Evolutionary conservation across 2,329 filamentous ascomycete genomes (phyloP).

Genomic region (Colletotrichum trifolii): DNA sequence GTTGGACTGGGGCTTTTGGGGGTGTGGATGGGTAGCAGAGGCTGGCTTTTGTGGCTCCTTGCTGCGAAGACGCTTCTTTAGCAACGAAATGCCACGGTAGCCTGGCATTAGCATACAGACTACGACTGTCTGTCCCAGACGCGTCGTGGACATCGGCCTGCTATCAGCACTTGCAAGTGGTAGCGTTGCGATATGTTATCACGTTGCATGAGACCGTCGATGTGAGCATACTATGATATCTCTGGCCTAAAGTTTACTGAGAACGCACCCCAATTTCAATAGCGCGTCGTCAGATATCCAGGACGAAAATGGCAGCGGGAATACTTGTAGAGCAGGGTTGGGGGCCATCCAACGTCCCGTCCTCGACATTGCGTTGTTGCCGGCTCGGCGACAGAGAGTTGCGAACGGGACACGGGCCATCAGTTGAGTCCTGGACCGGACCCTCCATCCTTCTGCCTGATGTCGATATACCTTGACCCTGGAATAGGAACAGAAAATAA

Average conservation of each 20-base stretch:
- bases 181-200: conserved; percentile 29
- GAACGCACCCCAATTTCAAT: neutral
- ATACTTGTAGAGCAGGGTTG: conserved; percentile 15
- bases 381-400: conserved; percentile 11
- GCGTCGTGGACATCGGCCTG: conserved; percentile 28
- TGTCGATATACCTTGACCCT: conserved; percentile 7
- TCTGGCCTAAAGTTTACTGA: neutral
- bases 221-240: neutral
- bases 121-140: neutral
- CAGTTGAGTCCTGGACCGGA: conserved; percentile 10
- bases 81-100: conserved; percentile 17
- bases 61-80: conserved; percentile 37
- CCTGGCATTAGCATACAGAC: conserved; percentile 14
- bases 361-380: conserved; percentile 20
- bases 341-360: conserved; percentile 17
- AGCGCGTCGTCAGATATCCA: neutral
- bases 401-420: conserved; percentile 31
- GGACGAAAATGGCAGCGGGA: neutral
- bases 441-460: conserved; percentile 23
- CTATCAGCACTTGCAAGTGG: conserved; percentile 35
- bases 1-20: conserved; percentile 17
- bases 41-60: conserved; percentile 34
- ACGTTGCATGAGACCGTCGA: conserved; percentile 11
- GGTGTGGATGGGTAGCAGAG: conserved; percentile 32
- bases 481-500: conserved; percentile 13